Conservation (phyloP, 1,284 basidiomycete genomes). For the Malassezia equina region DNA sequence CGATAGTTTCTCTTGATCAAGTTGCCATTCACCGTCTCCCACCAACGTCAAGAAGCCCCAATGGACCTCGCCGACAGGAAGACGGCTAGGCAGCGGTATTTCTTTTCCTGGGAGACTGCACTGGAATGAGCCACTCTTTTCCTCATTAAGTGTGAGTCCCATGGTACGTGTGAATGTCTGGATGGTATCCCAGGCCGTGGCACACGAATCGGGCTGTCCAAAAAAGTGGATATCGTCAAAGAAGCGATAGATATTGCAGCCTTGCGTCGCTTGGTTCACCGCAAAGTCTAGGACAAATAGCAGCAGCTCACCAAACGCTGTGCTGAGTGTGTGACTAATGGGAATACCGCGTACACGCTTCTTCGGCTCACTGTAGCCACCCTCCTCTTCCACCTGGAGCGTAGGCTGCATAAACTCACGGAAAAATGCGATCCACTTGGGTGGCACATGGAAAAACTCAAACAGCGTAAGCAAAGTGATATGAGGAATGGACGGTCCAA, state of each 20-base stretch:
- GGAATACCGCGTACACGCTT: constrained; percentile 1
- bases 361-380: not conserved
- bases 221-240: constrained; percentile 4
- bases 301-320: not conserved
- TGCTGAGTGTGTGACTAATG: constrained; percentile 2
- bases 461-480: not conserved
- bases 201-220: not conserved
- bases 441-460: not conserved
- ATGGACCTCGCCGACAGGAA: not conserved
- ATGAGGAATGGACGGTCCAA: constrained; percentile 5
- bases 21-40: not conserved
- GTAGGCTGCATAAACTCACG: not conserved
- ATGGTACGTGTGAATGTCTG: not conserved
- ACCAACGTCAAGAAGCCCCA: not conserved
- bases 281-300: constrained; percentile 4
- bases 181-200: not conserved
- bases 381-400: not conserved
- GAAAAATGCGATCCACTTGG: not conserved
- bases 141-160: not conserved
- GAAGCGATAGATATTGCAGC: not conserved
- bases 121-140: constrained; percentile 1
- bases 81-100: not conserved
- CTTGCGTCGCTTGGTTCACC: constrained; percentile 2
- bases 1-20: not conserved
- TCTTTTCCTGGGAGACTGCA: not conserved